These are phyloP conservation scores for Nitzschia palea DNA, from an alignment of 108 stramenopile species.

Conservation along the genomic window DNA sequence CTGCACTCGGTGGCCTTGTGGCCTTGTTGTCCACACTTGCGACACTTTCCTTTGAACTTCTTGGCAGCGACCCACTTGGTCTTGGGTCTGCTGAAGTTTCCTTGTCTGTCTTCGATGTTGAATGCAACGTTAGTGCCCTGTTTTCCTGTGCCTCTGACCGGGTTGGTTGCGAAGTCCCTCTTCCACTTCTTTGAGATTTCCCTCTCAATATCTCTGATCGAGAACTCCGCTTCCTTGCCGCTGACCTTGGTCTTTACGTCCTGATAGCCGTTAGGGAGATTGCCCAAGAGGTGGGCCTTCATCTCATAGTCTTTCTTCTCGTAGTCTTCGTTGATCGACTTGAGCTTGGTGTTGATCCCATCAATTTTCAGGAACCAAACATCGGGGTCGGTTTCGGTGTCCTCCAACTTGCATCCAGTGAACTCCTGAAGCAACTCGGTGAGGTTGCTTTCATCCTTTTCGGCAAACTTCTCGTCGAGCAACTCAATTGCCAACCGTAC, in stretches of 20 bases:
- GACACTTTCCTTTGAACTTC: background rate
- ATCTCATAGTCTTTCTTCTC: too few species aligned
- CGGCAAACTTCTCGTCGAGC: too few species aligned
- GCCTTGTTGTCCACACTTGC: background rate
- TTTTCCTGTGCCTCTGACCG: background rate
- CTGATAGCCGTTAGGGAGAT: too few species aligned
- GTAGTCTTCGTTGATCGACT: background rate
- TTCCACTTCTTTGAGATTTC: background rate
- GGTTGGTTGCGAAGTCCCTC: background rate
- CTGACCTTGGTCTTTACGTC: background rate
- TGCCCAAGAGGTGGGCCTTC: too few species aligned
- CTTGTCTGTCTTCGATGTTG: background rate
- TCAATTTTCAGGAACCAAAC: background rate
- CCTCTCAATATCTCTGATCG: background rate
- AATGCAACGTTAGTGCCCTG: background rate
- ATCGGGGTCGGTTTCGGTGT: background rate
- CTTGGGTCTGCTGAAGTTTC: too few species aligned
- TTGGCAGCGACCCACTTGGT: background rate
- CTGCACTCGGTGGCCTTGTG: too few species aligned
- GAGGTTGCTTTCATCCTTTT: background rate
- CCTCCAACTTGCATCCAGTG: background rate
- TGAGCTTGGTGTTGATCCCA: background rate
- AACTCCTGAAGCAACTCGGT: background rate
- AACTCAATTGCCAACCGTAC: background rate
- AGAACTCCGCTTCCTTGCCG: background rate